Evolutionary conservation across 1,139 yeast genomes (phyloP), one percentile per base, ranked within the genome.

Genomic region (Yamadazyma conglobata): DNA sequence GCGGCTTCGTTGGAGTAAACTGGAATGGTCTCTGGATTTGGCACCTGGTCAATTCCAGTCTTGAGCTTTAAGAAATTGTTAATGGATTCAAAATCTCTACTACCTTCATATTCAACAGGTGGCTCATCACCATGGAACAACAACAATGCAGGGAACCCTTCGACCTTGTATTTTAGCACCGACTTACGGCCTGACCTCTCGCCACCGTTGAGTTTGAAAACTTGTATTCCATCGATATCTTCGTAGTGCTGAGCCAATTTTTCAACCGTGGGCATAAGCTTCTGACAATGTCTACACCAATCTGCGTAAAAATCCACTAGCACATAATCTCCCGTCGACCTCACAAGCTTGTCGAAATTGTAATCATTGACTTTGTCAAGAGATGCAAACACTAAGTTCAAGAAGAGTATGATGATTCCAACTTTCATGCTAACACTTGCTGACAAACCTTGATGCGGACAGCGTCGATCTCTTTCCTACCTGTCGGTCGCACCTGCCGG

Each of bases 261-360:
- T 39, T 79, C 85, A 54, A 76, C 76, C 4, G 68, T 66, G 6
- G 93, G 93, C 51, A 71, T 70, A 50, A 84, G 56, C 32, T 64
- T 69, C 55, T 77, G 75, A 58, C 93, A 84, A 58, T 84, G 89
- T 30, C 84, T 71, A 50, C 94, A 84, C 94, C 93, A 84, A 33
- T 74, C 76, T 22, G 91, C 86, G 47, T 81, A 82, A 49, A 82
- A 81, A 38, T 84, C 85, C 30, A 84, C 84, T 38, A 84, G 65
- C 0, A 86, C 69, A 38, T 73, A 77, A 43, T 80, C 76, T 6
- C 77, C 80, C 1, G 80, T 67, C 12, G 67, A 60, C 31, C 70
- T 53, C 10, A 79, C 81, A 21, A 73, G 54, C 14, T 65, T 70
- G 28, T 76, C 74, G 48, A 84, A 77, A 38, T 67, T 72, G 31